Percentiles rank a stretch among this genome's conserved stretches.
These are phyloP conservation scores for Peribolospora kevripleyi DNA, from an alignment of 768 basidiomycete genomes.

Conservation along the genomic window DNA sequence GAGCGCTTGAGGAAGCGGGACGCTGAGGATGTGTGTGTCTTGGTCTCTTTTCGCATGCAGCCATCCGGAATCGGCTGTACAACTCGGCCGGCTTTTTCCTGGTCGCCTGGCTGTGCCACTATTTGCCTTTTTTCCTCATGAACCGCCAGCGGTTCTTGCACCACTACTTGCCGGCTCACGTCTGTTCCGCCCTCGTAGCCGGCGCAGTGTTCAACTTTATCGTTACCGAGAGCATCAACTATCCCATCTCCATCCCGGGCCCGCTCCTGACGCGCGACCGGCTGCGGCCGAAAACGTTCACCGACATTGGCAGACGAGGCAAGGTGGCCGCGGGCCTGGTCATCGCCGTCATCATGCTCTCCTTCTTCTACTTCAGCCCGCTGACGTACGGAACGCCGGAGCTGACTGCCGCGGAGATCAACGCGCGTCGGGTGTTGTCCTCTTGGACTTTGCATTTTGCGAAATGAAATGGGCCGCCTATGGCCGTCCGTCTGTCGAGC, in stretches of 20 bases:
- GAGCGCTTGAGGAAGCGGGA: not conserved
- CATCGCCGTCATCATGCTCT: conserved; percentile 33
- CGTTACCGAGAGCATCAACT: conserved; percentile 71
- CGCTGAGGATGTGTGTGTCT: conserved; percentile 5
- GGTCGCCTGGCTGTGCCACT: conserved; percentile 82
- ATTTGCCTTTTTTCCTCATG: conserved; percentile 95
- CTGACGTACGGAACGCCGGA: conserved; percentile 92
- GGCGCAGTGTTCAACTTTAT: conserved; percentile 79
- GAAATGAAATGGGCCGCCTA: not conserved
- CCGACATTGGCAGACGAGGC: conserved; percentile 34
- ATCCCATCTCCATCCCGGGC: conserved; percentile 57
- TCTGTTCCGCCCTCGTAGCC: conserved; percentile 60
- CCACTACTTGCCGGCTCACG: conserved; percentile 89
- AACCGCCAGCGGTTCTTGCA: conserved; percentile 36
- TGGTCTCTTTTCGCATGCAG: conserved; percentile 22
- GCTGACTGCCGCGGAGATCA: conserved; percentile 62
- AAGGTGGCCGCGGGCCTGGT: conserved; percentile 31
- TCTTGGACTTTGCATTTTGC: conserved; percentile 50
- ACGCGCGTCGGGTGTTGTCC: conserved; percentile 51
- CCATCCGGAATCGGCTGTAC: conserved; percentile 76
- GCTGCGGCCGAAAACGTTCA: conserved; percentile 31
- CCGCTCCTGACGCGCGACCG: conserved; percentile 28
- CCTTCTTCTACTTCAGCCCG: conserved; percentile 45
- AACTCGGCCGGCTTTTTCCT: conserved; percentile 92
- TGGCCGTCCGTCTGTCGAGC: no score